A percentile compares a stretch with the other conserved stretches of the same genome.
phyloP scores from a whole-genome alignment of 768 basidiomycete genomes.

The Tricholoma sp. region DNA sequence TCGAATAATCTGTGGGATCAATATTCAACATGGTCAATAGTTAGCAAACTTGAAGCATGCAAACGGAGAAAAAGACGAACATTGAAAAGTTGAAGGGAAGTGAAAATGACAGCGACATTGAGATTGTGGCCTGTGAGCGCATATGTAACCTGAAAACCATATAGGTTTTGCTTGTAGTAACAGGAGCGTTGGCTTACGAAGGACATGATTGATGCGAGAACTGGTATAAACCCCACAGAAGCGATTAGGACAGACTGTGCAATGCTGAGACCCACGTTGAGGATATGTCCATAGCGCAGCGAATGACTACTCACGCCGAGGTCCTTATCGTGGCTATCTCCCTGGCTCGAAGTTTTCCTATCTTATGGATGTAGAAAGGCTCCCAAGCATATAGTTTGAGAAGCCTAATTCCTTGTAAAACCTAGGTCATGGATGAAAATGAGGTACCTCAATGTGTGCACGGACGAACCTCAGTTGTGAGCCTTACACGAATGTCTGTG shows the following conservation, averaged over 20 bases:
- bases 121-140: slow-evolving; percentile 48
- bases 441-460: background rate
- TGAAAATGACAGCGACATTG: slow-evolving; percentile 49
- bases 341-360: slow-evolving; percentile 29
- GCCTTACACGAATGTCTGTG: slow-evolving; percentile 48
- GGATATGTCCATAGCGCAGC: background rate
- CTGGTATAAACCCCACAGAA: slow-evolving; percentile 44
- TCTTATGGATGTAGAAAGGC: slow-evolving; percentile 37
- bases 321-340: slow-evolving; percentile 36
- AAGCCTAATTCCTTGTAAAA: slow-evolving; percentile 62
- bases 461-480: slow-evolving; percentile 40
- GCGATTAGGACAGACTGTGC: slow-evolving; percentile 35
- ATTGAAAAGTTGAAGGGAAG: slow-evolving; percentile 54
- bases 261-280: slow-evolving; percentile 22
- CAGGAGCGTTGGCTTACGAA: slow-evolving; percentile 34
- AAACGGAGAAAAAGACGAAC: slow-evolving; percentile 12
- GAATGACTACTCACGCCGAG: slow-evolving; percentile 25
- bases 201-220: slow-evolving; percentile 43
- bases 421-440: slow-evolving; percentile 17
- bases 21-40: background rate
- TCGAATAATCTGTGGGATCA: slow-evolving; percentile 54
- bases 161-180: background rate
- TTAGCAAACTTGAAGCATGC: background rate
- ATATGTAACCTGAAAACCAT: slow-evolving; percentile 49
- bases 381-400: slow-evolving; percentile 65